Base-by-base conservation (phyloP, 148 eudicot genomes). In the Diospyros kaki region DNA sequence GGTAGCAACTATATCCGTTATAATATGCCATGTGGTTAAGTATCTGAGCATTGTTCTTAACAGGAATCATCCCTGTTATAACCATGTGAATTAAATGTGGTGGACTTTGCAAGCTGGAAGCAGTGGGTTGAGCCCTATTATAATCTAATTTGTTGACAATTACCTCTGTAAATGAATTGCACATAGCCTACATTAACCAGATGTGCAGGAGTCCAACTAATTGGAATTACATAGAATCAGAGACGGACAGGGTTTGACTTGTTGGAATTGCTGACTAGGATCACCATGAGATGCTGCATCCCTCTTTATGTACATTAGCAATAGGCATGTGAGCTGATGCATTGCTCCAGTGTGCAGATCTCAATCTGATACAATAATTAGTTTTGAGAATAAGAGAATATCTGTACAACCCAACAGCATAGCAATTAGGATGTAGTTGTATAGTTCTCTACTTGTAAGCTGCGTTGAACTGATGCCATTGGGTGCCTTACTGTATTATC, bases 261-360 rank as follows among this genome's bases (percentile, higher is more conserved):
- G 14, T 44, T 18, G 51, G n/a, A 15, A 11, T 6, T 9, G 38
- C 41, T 41, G 44, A 64, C 18, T 42, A 9, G n/a, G 51, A 9
- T 64, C 50, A 42, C 50, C 68, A n/a, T 64, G 68, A 64, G n/a
- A 14, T 64, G 68, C 50, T 64, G n/a, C n/a, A n/a, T n/a, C n/a
- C n/a, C n/a, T n/a, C n/a, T n/a, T n/a, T n/a, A n/a, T n/a, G 9
- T 50, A 53, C 56, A 53, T 6, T 9, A 4, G 8, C 8, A 13
- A 53, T 53, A 53, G 56, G 9, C 9, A 53, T 53, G 56, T 9
- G 11, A 53, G 8, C 11, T 6, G 56, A 53, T 13, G 11, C 56
- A 4, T 9, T 13, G 11, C 56, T 6, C 11, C 56, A 53, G 11
- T 53, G 11, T 6, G 2, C 11, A 53, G 56, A 53, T 6, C 11